Conservation (phyloP, 1,284 basidiomycete genomes). For the Leccinum pseudoinsigne region DNA sequence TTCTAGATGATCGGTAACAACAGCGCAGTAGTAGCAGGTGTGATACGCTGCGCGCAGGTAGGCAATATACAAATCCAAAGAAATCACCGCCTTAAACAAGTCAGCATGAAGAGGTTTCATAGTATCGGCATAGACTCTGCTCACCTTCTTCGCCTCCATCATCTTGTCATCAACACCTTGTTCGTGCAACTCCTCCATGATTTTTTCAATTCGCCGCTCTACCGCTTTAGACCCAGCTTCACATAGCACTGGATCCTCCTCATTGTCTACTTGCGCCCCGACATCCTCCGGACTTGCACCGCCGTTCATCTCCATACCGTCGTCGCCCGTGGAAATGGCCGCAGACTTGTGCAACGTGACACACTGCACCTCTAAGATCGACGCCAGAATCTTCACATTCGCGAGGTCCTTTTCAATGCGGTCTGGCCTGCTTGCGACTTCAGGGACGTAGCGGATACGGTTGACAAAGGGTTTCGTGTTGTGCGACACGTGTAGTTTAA, state of each 20-base stretch:
- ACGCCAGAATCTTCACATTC: conserved; percentile 69
- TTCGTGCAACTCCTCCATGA: conserved; percentile 65
- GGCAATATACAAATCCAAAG: conserved; percentile 83
- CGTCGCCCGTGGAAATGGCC: conserved; percentile 20
- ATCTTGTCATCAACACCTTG: conserved; percentile 65
- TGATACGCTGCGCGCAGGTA: conserved; percentile 85
- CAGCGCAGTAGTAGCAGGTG: conserved; percentile 95
- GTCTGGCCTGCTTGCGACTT: conserved; percentile 76
- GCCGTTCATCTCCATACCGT: conserved; percentile 35
- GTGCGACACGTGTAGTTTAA: conserved; percentile 88
- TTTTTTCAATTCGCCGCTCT: conserved; percentile 73
- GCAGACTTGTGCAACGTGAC: conserved; percentile 46
- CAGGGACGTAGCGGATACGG: conserved; percentile 76
- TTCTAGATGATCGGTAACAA: conserved; percentile 88
- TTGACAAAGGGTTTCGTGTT: conserved; percentile 79
- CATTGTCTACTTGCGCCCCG: conserved; percentile 43
- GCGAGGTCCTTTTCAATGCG: conserved; percentile 78
- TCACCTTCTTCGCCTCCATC: conserved; percentile 68
- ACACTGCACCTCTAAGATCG: conserved; percentile 71
- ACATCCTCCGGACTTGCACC: conserved; percentile 35
- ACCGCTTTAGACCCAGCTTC: conserved; percentile 69
- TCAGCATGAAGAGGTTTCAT: conserved; percentile 22
- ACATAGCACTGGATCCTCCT: conserved; percentile 55
- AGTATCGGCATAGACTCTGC: conserved; percentile 20
- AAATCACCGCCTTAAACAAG: conserved; percentile 57